Evolutionary conservation across 2,329 filamentous ascomycete species (phyloP), one percentile per base, ranked within the genome.

Genomic region (Exophiala bonariae): DNA sequence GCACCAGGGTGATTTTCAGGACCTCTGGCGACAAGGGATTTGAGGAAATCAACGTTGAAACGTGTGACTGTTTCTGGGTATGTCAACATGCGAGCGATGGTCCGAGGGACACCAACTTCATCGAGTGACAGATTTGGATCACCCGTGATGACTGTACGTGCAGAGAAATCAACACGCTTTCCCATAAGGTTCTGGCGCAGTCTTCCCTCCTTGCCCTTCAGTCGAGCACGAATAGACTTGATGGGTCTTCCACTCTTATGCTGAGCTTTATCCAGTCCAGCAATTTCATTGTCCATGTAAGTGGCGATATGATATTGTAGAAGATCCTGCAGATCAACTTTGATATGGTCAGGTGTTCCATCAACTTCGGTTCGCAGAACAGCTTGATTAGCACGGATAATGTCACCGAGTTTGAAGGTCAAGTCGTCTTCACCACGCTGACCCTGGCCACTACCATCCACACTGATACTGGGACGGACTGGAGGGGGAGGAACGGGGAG

Each of bases 271-370:
- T 93, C 93, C 60, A 95, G 85, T 40, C 92, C 91, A 55, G 95
- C 93, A 70, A 97, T 96, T 66, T 99, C 92, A 62, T 99, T 99
- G 71, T 99, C 93, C 95, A 99, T 99, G 71, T 96, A 95, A 1
- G 95, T 99, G 34, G 95, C 95, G 50, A 99, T 91, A 63, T 99
- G 95, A 65, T 96, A 99, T 65, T 99, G 95, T 30, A 99, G 76
- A 23, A 99, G 75, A 55, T 86, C 83, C 68, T 96, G 89, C 49
- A 96, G 97, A 62, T 99, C 93, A 49, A 84, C 81, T 13, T 90
- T 82, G 57, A 97, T 89, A 69, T 99, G 93, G 55, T 88, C 85
- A 1, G 93, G 90, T 3, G 91, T 91, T 47, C 93, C 93, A 67
- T 96, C 90, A 49, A 88, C 83, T 61, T 95, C 89, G 50, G 90